phyloP scores from a whole-genome alignment of 805 yeast genomes.

The Kazachstania taianensis region DNA sequence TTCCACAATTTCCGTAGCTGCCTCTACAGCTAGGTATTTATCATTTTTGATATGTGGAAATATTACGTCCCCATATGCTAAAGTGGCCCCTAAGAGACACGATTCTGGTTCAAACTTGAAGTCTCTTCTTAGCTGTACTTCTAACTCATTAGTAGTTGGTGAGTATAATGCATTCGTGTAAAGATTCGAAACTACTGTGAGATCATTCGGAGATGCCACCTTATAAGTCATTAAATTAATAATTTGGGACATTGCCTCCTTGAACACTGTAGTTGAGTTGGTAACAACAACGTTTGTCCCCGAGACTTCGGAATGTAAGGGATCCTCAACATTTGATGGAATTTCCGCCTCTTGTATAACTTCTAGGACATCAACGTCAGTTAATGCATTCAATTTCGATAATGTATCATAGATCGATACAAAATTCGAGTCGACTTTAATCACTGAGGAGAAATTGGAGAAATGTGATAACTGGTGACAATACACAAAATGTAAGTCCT shows the following conservation, averaged over 20 bases:
- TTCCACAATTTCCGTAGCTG: constrained; percentile 36
- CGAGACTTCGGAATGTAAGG: neutral
- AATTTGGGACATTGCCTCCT: constrained; percentile 31
- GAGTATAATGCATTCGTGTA: constrained; percentile 8
- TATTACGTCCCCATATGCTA: constrained; percentile 32
- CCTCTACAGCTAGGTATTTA: constrained; percentile 28
- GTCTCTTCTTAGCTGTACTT: constrained; percentile 21
- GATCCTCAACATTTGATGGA: neutral
- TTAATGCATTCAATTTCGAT: constrained; percentile 5
- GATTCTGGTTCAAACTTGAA: constrained; percentile 35
- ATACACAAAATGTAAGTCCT: constrained; percentile 23
- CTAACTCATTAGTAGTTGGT: constrained; percentile 18
- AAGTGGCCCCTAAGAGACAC: constrained; percentile 47
- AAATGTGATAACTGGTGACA: constrained; percentile 25
- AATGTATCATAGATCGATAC: constrained; percentile 5
- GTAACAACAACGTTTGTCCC: no score
- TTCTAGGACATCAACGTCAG: constrained; percentile 6
- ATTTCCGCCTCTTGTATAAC: neutral
- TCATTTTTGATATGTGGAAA: constrained; percentile 9
- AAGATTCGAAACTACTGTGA: constrained; percentile 5
- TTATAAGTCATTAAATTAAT: constrained; percentile 34
- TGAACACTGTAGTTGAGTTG: constrained; percentile 22
- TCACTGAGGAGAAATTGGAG: constrained; percentile 18
- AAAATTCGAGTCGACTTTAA: constrained; percentile 1
- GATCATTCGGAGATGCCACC: constrained; percentile 33